Percentiles rank a stretch among this genome's conserved stretches.
phyloP scores from a whole-genome alignment of 2,329 filamentous ascomycete genomes.

The Aspergillus sclerotialis region DNA sequence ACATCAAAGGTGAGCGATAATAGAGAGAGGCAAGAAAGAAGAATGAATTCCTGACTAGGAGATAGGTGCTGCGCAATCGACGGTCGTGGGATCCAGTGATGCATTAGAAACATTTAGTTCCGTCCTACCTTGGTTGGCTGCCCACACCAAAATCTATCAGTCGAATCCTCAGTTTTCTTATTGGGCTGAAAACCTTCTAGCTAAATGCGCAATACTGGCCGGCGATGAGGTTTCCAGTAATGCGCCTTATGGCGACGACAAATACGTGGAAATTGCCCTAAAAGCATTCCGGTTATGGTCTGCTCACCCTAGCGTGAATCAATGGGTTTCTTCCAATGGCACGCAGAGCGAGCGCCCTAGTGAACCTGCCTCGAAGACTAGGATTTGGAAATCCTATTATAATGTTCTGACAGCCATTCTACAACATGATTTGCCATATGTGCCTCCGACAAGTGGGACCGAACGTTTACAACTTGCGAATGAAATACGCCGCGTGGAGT shows the following conservation, averaged over 20 bases:
- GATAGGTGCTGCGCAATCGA: slow-evolving; percentile 41
- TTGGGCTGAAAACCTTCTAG: slow-evolving; percentile 73
- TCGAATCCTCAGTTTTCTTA: slow-evolving; percentile 61
- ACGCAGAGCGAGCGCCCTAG: slow-evolving; percentile 13
- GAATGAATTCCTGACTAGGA: slow-evolving; percentile 8
- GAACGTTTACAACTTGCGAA: slow-evolving; percentile 59
- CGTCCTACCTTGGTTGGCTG: slow-evolving; percentile 54
- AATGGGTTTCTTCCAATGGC: slow-evolving; percentile 13
- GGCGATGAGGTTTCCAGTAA: slow-evolving; percentile 42
- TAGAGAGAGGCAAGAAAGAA: slow-evolving; percentile 2
- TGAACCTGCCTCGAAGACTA: slow-evolving; percentile 23
- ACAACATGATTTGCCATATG: slow-evolving; percentile 44
- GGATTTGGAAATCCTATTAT: slow-evolving; percentile 84
- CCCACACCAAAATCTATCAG: slow-evolving; percentile 27
- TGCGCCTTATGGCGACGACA: slow-evolving; percentile 14
- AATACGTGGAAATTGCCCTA: slow-evolving; percentile 33
- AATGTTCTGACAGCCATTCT: slow-evolving; percentile 69
- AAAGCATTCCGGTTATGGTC: slow-evolving; percentile 44
- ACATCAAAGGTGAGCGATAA: slow-evolving; percentile 59
- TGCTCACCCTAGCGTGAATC: slow-evolving; percentile 29
- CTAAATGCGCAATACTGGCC: slow-evolving; percentile 65
- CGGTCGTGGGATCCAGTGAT: slow-evolving; percentile 39
- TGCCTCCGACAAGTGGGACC: slow-evolving; percentile 25
- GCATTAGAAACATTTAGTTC: slow-evolving; percentile 62
- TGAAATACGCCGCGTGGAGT: slow-evolving; percentile 74